Percentiles rank a stretch among this genome's conserved stretches.
These are phyloP conservation scores for Anthracocystis setariae DNA, from an alignment of 1,284 basidiomycete genomes.

Conservation along the genomic window DNA sequence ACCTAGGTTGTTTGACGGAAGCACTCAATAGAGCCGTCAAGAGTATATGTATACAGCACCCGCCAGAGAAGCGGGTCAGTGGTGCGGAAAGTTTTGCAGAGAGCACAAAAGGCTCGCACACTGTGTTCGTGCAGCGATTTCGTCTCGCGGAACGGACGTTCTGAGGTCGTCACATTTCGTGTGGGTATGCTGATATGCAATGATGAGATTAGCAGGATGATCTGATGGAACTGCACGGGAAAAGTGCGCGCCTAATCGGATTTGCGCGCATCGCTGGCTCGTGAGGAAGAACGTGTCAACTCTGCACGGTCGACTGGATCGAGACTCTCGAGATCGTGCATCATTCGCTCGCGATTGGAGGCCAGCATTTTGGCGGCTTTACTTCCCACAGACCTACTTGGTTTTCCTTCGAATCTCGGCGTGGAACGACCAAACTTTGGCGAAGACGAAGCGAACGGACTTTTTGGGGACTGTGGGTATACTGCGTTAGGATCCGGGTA, in stretches of 20 bases:
- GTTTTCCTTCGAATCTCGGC: constrained; percentile 11
- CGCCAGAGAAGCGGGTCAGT: no score
- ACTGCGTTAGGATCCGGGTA: constrained; percentile 27
- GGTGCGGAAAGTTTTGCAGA: background rate
- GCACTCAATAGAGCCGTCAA: no score
- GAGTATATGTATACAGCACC: no score
- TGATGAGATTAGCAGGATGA: background rate
- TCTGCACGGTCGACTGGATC: constrained; percentile 39
- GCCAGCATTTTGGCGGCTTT: constrained; percentile 40
- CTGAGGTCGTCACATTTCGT: no score
- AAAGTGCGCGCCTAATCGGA: constrained; percentile 21
- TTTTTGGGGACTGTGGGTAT: constrained; percentile 11
- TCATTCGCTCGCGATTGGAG: constrained; percentile 23
- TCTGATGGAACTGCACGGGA: background rate
- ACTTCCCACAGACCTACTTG: constrained; percentile 22
- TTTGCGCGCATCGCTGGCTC: constrained; percentile 43
- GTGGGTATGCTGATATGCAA: background rate
- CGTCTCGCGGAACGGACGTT: no score
- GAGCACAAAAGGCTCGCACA: background rate
- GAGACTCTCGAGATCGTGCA: constrained; percentile 39
- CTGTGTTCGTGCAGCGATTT: background rate
- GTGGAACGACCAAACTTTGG: constrained; percentile 19
- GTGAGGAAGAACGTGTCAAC: constrained; percentile 34
- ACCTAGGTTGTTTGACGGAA: no score
- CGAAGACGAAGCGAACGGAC: constrained; percentile 11